Evolutionary conservation across 257 asterid species (phyloP).

Genomic region (Gynochthodes officinalis): DNA sequence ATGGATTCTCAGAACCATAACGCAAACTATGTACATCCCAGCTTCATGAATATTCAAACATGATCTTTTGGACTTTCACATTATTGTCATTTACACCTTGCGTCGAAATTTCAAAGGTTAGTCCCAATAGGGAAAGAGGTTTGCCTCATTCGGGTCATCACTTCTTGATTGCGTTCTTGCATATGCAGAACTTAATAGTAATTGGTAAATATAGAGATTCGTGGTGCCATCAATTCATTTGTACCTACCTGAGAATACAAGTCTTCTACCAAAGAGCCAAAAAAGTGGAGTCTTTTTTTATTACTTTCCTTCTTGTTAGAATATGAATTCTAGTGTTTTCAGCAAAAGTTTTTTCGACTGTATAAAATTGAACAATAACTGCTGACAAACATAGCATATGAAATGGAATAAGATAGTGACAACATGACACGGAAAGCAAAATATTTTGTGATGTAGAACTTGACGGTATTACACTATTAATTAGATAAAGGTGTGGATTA

Average conservation of each 20-base stretch:
- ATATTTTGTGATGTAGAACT: not conserved
- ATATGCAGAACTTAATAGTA: too few relatives aligned
- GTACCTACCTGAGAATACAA: too few relatives aligned
- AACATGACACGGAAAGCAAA: not conserved
- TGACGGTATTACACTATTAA: not conserved
- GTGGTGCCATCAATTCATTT: too few relatives aligned
- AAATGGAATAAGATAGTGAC: not conserved
- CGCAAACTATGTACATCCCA: not conserved
- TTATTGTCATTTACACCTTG: not conserved
- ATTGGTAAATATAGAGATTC: too few relatives aligned
- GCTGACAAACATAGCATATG: not conserved
- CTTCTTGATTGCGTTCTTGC: too few relatives aligned
- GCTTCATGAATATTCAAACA: not conserved
- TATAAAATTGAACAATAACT: not conserved
- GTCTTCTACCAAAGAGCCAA: too few relatives aligned
- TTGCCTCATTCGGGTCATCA: too few relatives aligned
- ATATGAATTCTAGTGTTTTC: not conserved
- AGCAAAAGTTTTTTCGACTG: not conserved
- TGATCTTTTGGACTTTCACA: not conserved
- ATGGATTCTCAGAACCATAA: not conserved
- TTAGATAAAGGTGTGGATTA: not conserved
- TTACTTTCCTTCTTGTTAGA: too few relatives aligned
- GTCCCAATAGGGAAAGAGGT: too few relatives aligned
- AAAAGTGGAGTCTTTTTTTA: too few relatives aligned
- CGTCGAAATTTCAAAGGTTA: not conserved